A percentile compares a stretch with the other conserved stretches of the same genome.
Conservation (phyloP, 192 early-diverging fungal genomes). For the Chytriomyces hyalinus region DNA sequence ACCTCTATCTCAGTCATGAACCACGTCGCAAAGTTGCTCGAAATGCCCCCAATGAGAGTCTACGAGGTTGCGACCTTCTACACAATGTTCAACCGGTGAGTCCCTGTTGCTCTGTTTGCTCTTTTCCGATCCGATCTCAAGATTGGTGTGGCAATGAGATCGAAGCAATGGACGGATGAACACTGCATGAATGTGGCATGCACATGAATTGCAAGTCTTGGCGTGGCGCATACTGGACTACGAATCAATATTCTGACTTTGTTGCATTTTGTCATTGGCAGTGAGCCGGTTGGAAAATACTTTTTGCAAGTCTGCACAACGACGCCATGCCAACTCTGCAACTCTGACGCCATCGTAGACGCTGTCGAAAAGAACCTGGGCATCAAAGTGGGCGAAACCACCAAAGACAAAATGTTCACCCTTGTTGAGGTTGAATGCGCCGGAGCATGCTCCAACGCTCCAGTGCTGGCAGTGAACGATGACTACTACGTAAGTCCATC, state of each 20-base stretch:
- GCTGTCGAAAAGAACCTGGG: slow-evolving; percentile 85
- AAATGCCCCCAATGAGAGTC: slow-evolving; percentile 98
- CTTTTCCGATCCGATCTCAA: no score
- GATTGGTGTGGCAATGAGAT: neutral
- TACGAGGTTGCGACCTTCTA: slow-evolving; percentile 99
- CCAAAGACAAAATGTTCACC: slow-evolving; percentile 91
- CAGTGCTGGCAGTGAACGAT: slow-evolving; percentile 96
- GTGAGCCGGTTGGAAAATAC: slow-evolving; percentile 98
- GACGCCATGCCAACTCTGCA: slow-evolving; percentile 96
- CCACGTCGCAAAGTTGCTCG: slow-evolving; percentile 89
- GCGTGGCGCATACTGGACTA: neutral
- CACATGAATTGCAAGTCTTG: neutral
- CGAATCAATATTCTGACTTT: neutral
- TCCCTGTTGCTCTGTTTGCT: neutral
- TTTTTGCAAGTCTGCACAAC: slow-evolving; percentile 99
- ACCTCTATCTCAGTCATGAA: slow-evolving; percentile 97
- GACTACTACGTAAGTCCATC: slow-evolving; percentile 82
- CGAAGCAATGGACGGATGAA: slow-evolving; percentile 2
- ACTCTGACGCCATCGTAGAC: slow-evolving; percentile 87
- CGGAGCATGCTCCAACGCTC: slow-evolving; percentile 97
- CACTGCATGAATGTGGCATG: neutral
- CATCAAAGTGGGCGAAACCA: slow-evolving; percentile 94
- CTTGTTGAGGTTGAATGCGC: slow-evolving; percentile 99
- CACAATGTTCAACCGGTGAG: slow-evolving; percentile 97
- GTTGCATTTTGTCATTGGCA: slow-evolving; percentile 33